These are phyloP conservation scores for Gomphus bonarii DNA, from an alignment of 1,284 basidiomycete species.

Conservation along the genomic window DNA sequence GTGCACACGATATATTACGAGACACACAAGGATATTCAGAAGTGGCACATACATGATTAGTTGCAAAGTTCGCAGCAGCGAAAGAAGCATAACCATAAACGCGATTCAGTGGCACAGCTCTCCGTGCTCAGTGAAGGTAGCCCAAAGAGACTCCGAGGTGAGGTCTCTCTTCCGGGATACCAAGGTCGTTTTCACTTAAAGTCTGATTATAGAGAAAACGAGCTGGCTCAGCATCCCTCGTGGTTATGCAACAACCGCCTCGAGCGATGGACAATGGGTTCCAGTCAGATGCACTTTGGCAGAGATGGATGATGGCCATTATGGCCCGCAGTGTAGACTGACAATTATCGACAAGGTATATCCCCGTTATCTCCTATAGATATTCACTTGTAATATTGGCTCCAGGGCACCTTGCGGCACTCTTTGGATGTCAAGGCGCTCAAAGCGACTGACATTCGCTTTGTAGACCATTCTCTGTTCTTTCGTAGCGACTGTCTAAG, in stretches of 20 bases:
- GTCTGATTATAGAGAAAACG: slow-evolving; percentile 43
- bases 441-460: slow-evolving; percentile 64
- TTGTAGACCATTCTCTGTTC: slow-evolving; percentile 60
- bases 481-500: slow-evolving; percentile 59
- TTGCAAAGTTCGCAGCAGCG: slow-evolving; percentile 26
- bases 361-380: not conserved
- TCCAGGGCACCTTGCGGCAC: slow-evolving; percentile 60
- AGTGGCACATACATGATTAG: not conserved
- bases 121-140: slow-evolving; percentile 26
- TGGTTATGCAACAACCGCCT: slow-evolving; percentile 28
- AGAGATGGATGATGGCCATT: slow-evolving; percentile 48
- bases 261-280: slow-evolving; percentile 52
- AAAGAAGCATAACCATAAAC: slow-evolving; percentile 43
- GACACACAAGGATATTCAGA: not conserved
- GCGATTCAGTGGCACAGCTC: slow-evolving; percentile 33
- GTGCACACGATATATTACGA: slow-evolving; percentile 9
- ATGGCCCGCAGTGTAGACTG: slow-evolving; percentile 33
- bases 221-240: slow-evolving; percentile 55
- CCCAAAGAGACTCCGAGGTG: slow-evolving; percentile 52
- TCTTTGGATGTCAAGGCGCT: slow-evolving; percentile 62
- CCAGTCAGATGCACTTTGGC: slow-evolving; percentile 56
- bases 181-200: not conserved
- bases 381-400: slow-evolving; percentile 1
- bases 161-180: slow-evolving; percentile 9
- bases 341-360: slow-evolving; percentile 49